Base-by-base conservation (phyloP, 75 land plant genomes). In the Selaginella tamariscina region DNA sequence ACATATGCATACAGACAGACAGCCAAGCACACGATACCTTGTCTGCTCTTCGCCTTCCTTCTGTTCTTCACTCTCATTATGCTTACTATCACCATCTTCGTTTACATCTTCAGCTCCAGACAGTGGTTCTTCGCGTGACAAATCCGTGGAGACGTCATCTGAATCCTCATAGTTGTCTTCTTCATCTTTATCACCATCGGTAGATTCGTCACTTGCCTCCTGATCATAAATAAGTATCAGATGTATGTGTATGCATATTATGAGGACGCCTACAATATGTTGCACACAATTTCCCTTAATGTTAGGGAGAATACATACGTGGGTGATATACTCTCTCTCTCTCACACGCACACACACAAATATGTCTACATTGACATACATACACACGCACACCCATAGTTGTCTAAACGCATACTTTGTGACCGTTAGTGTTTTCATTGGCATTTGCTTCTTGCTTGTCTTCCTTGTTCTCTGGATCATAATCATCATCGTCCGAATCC, bases 401-500 rank as follows among this genome's bases (percentile, higher is more conserved):
- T n/a, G n/a, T n/a, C n/a, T n/a, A n/a, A n/a, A n/a, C n/a, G n/a
- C n/a, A n/a, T n/a, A 70, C 66, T 70, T 69, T 64, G 73, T 27
- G 8, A 8, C n/a, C 62, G 27, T 80, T 85, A 54, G 82, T 79
- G 65, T 79, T 76, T 44, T 72, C 84, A 64, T 75, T 70, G 27
- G 72, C 83, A 11, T 54, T 57, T 8, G 33, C 76, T 28, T 66
- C 74, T 29, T 66, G 65, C 39, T 67, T 65, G 26, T 56, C 67
- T 32, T 68, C 75, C 31, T 71, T 63, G 31, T 70, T 75, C 13
- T 55, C 88, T 66, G 98, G 96, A 64, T 87, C 72, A 74, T 83
- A 94, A 72, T 94, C 88, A 81, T 79, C 75, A 74, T 94, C 98
- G 60, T 90, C 96, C 65, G 98, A 90, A 67, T 94, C 98, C 76